Percentiles rank a stretch among this genome's conserved stretches.
Evolutionary conservation across 305 asterid genomes (phyloP).

Genomic region (Petunia hybrid): DNA sequence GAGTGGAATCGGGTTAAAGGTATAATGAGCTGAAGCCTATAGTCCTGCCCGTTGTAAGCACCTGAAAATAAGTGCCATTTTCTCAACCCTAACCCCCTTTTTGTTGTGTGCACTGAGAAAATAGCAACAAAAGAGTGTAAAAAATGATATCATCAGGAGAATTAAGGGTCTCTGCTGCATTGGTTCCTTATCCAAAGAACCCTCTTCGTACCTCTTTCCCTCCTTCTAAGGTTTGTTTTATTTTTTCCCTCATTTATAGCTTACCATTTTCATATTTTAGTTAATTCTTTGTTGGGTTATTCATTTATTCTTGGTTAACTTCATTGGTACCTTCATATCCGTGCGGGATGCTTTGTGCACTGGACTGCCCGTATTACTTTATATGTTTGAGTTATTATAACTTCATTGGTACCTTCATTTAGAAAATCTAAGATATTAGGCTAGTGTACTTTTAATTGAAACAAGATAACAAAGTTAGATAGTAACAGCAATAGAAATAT

Average conservation of each 20-base stretch:
- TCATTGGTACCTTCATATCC: neutral
- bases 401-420: neutral
- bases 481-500: too few relatives aligned
- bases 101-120: neutral
- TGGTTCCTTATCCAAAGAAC: conserved; percentile 37
- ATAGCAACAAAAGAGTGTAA: neutral
- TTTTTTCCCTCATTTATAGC: neutral
- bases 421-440: neutral
- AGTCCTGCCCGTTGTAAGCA: conserved; percentile 13
- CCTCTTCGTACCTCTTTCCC: conserved; percentile 37
- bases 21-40: neutral
- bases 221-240: conserved; percentile 45
- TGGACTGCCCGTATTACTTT: too few relatives aligned
- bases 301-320: neutral
- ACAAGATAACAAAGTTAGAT: too few relatives aligned
- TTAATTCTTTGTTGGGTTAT: neutral
- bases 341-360: too few relatives aligned
- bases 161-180: conserved; percentile 46
- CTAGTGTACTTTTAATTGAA: neutral
- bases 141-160: conserved; percentile 42
- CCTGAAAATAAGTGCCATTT: neutral
- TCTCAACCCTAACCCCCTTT: conserved; percentile 21
- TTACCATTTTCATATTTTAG: neutral
- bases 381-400: neutral
- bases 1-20: neutral